Percentiles rank a stretch among this genome's conserved stretches.
Evolutionary conservation across 2,329 filamentous ascomycete genomes (phyloP).

Genomic region (Botrytis byssoidea): DNA sequence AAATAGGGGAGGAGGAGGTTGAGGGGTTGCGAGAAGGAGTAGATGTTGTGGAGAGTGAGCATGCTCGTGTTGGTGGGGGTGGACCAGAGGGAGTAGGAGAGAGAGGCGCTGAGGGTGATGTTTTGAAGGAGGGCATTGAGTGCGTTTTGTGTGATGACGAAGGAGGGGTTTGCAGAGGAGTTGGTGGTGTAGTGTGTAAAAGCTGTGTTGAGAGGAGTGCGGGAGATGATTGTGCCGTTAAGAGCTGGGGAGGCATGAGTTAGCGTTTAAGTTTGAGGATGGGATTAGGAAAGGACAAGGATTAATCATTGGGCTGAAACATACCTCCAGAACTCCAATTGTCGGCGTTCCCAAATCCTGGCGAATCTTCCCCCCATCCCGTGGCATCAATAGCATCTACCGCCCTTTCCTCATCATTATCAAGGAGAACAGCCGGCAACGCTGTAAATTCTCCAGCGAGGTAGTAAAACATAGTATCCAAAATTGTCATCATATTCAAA

Average conservation of each 20-base stretch:
- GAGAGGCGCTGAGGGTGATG: constrained; percentile 27
- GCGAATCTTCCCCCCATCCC: not conserved
- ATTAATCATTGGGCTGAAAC: not conserved
- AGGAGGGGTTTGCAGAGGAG: constrained; percentile 3
- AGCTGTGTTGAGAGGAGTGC: constrained; percentile 26
- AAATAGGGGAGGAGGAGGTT: constrained; percentile 32
- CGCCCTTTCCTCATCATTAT: not conserved
- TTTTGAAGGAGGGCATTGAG: constrained; percentile 31
- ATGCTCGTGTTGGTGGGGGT: constrained; percentile 26
- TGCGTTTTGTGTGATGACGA: constrained; percentile 25
- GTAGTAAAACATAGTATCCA: constrained; percentile 2
- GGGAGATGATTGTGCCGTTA: constrained; percentile 9
- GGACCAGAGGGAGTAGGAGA: constrained; percentile 23
- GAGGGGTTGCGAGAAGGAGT: constrained; percentile 28
- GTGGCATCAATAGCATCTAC: not conserved
- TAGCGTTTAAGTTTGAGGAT: not conserved
- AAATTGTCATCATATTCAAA: constrained; percentile 23
- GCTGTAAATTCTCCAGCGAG: not conserved
- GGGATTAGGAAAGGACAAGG: not conserved
- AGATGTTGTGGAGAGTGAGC: constrained; percentile 24
- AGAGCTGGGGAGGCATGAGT: not conserved
- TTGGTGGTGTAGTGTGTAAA: constrained; percentile 18
- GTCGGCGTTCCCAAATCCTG: not conserved
- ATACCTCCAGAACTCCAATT: not conserved
- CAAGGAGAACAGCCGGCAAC: not conserved